Evolutionary conservation across 2,329 filamentous ascomycete genomes (phyloP).

Genomic region (Penicillium sp.): DNA sequence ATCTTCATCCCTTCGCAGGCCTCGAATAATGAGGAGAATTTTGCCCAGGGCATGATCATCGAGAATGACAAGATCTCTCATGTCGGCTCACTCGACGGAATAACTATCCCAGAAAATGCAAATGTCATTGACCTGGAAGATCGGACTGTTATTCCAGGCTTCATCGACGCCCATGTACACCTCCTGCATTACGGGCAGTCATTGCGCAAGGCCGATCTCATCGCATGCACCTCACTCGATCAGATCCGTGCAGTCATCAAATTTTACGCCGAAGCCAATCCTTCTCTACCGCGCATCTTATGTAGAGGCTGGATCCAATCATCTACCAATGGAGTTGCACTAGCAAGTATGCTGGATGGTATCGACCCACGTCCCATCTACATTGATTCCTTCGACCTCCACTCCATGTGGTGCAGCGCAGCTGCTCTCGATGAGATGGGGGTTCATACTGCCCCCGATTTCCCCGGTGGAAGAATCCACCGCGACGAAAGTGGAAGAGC

Average conservation of each 20-base stretch:
- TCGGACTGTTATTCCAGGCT: constrained; percentile 39
- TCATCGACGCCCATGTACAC: constrained; percentile 46
- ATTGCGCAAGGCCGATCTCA: constrained; percentile 39
- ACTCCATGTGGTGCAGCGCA: constrained; percentile 45
- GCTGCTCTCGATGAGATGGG: constrained; percentile 41
- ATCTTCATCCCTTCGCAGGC: constrained; percentile 22
- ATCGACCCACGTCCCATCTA: constrained; percentile 43
- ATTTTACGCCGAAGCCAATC: constrained; percentile 35
- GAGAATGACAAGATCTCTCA: constrained; percentile 36
- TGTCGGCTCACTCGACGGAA: constrained; percentile 32
- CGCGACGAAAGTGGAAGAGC: constrained; percentile 38
- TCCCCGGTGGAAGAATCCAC: constrained; percentile 42
- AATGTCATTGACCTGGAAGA: constrained; percentile 29
- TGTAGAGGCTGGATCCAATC: constrained; percentile 45
- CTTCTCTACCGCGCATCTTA: constrained; percentile 35
- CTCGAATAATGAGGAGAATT: constrained; percentile 10
- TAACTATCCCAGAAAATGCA: constrained; percentile 16
- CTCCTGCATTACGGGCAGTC: constrained; percentile 45
- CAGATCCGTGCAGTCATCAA: constrained; percentile 40
- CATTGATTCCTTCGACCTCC: constrained; percentile 44
- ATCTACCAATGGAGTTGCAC: constrained; percentile 39
- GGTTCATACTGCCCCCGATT: constrained; percentile 34
- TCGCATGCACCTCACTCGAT: constrained; percentile 35
- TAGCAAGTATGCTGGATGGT: constrained; percentile 43
- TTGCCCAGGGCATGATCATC: constrained; percentile 34